Base-by-base conservation (phyloP, 1,284 basidiomycete genomes). In the Mycosarcoma maydis region DNA sequence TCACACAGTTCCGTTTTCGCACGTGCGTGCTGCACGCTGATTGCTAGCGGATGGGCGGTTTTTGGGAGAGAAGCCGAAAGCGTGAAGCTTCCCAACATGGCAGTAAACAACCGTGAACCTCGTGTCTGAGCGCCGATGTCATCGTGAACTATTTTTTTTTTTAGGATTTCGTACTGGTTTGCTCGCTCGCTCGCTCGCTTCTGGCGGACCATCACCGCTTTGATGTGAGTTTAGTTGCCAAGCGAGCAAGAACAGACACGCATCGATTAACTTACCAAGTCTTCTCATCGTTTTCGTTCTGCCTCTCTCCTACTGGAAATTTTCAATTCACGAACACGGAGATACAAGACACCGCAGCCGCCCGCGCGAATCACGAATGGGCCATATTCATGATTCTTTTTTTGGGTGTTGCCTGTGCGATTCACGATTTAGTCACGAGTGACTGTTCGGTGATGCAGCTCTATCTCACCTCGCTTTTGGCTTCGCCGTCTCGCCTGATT, bases 101-200 rank as follows among this genome's bases (percentile, higher is more conserved):
- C 14, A 4, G 2, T 14, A 11, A 13, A 16, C 29, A 30, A 10
- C 30, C 17, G 29, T 29, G n/a, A n/a, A n/a, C n/a, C n/a, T n/a
- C n/a, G n/a, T n/a, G n/a, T n/a, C n/a, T n/a, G n/a, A 32, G n/a
- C 22, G 11, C 14, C 32, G 33, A 47, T 47, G 45, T 47, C 45
- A 47, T 47, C 24, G 34, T 22, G 23, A 17, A 26, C 17, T 3
- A 10, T 34, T 34, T n/a, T 9, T 34, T 34, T 34, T 34, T 16
- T 20, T 2, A 37, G 36, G 20, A 37, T 37, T 20, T n/a, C n/a
- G n/a, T n/a, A n/a, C n/a, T n/a, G n/a, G n/a, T n/a, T n/a, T n/a
- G n/a, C n/a, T n/a, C n/a, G n/a, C n/a, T n/a, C n/a, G n/a, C n/a
- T n/a, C n/a, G n/a, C n/a, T n/a, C n/a, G n/a, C n/a, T n/a, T n/a